Conservation (phyloP, 2,329 filamentous ascomycete genomes). For the Microdochium trichocladiopsis region DNA sequence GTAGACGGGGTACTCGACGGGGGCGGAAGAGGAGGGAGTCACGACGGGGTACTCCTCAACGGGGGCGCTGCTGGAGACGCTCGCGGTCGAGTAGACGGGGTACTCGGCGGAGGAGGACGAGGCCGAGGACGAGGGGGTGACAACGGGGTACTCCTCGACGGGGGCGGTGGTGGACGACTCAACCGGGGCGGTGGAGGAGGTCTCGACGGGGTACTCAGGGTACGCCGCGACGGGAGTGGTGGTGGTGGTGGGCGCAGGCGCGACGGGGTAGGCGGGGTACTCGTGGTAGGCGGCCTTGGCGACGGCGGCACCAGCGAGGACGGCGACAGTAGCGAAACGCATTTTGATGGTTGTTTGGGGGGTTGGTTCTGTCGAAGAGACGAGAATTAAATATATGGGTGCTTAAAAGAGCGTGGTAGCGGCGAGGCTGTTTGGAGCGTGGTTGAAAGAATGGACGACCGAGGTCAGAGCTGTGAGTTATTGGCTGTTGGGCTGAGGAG, state of each 20-base stretch:
- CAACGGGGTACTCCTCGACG: conserved; percentile 31
- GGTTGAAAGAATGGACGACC: conserved; percentile 49
- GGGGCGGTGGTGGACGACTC: conserved; percentile 29
- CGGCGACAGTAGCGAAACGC: conserved; percentile 50
- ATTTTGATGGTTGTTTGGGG: conserved; percentile 41
- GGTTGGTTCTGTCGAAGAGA: conserved; percentile 21
- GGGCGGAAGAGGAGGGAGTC: background rate
- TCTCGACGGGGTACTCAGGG: conserved; percentile 51
- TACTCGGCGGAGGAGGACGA: conserved; percentile 21
- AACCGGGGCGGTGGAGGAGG: conserved; percentile 21
- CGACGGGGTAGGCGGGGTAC: conserved; percentile 50
- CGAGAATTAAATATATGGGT: conserved; percentile 22
- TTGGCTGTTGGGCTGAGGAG: conserved; percentile 37
- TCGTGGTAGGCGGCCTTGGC: conserved; percentile 47
- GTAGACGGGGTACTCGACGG: conserved; percentile 10
- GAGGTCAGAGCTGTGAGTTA: conserved; percentile 40
- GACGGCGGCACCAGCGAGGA: conserved; percentile 40
- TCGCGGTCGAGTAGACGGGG: conserved; percentile 24
- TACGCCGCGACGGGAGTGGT: conserved; percentile 44
- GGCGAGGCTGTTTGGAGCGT: background rate
- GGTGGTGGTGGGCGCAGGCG: conserved; percentile 56
- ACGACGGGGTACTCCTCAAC: background rate
- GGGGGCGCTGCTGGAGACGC: conserved; percentile 1
- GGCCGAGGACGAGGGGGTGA: conserved; percentile 23
- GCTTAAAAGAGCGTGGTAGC: conserved; percentile 13